phyloP scores from a whole-genome alignment of 2,329 filamentous ascomycete species.

The Colletotrichum costaricense region DNA sequence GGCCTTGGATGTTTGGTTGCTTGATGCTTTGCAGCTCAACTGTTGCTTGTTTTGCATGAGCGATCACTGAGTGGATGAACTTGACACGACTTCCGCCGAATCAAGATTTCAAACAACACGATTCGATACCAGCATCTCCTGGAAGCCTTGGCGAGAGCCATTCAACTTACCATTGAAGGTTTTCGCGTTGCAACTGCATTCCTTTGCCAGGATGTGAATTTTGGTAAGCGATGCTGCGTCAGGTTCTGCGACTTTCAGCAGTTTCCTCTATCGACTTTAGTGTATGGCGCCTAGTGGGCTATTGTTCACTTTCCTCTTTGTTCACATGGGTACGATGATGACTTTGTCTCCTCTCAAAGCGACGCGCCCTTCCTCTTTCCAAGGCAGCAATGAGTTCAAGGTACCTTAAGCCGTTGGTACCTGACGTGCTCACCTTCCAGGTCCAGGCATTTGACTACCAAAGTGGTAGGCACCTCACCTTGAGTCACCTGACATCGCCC shows the following conservation, averaged over 20 bases:
- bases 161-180: neutral
- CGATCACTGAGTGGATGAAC: slow-evolving; percentile 31
- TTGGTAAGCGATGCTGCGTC: slow-evolving; percentile 9
- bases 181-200: neutral
- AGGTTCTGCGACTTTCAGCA: neutral
- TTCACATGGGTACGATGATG: neutral
- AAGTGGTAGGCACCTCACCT: slow-evolving; percentile 2
- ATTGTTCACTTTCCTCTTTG: slow-evolving; percentile 12
- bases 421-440: neutral
- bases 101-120: slow-evolving; percentile 27
- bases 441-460: neutral
- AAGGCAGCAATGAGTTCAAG: neutral
- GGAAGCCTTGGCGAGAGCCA: slow-evolving; percentile 12
- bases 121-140: slow-evolving; percentile 9
- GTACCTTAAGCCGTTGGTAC: neutral
- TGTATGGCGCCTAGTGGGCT: neutral
- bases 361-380: neutral
- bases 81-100: slow-evolving; percentile 32
- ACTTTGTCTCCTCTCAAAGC: neutral
- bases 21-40: slow-evolving; percentile 16
- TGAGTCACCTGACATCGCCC: slow-evolving; percentile 32
- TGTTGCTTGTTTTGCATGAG: slow-evolving; percentile 27
- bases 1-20: slow-evolving; percentile 2
- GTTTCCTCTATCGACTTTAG: slow-evolving; percentile 3
- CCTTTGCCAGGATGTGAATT: neutral